Base-by-base conservation (phyloP, 805 yeast genomes). In the Priceomyces melissophilus region DNA sequence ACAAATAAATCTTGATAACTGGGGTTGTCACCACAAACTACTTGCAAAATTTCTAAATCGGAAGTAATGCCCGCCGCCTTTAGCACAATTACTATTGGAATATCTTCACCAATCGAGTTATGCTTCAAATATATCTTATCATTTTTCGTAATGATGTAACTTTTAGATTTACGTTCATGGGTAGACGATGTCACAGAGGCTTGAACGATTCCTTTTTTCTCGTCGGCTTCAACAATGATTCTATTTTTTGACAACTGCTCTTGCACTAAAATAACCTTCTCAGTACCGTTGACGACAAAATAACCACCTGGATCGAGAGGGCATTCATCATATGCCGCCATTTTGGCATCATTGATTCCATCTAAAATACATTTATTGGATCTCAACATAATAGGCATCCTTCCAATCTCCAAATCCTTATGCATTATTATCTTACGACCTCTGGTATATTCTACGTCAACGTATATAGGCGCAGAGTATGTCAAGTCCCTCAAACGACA, bases 261-360 rank as follows among this genome's bases (percentile, higher is more conserved):
- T 65, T 93, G 99, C 32, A 93, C 95, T 51, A 93, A 75, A 48
- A 93, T 93, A 34, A 93, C 99, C 61, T 93, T 93, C 55, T 93
- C 99, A 0, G 99, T 93, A 61, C 99, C 99, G 59, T 91, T 91
- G 37, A 91, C 97, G 57, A 91, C 87, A 57, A 93, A 93, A 59
- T 93, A 93, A 55, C 99, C 99, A 67, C 99, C 99, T 5, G 99
- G 99, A 65, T 93, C 99, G 37, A 93, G 71, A 0, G 99, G 99
- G 64, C 99, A 93, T 65, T 93, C 99, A 52, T 87, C 83, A 50
- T 86, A 71, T 17, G 68, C 68, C 0, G 99, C 97, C 98, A 93
- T 91, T 52, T 80, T 84, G 25, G 69, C 61, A 55, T 91, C 96
- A 38, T 79, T 72, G 36, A 85, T 81, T 13, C 89, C 95, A 46